Conservation (phyloP, 108 stramenopile species). For the Cyclotella cryptica region DNA sequence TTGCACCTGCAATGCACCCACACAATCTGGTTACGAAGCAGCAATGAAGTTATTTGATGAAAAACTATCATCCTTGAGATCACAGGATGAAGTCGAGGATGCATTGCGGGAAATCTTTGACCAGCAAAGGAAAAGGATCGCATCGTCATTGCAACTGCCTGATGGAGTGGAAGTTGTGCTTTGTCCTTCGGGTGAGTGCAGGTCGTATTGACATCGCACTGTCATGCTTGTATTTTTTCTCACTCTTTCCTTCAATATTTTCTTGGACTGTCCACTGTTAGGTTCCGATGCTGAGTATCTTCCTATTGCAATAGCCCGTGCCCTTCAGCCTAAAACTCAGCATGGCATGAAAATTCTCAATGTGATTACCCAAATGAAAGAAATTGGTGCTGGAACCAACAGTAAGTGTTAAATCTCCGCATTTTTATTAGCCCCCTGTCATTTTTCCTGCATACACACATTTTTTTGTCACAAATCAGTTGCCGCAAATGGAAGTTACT, state of each 20-base stretch:
- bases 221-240: neutral
- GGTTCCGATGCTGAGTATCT: slow-evolving; percentile 81
- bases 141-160: slow-evolving; percentile 55
- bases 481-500: slow-evolving; percentile 66
- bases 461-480: slow-evolving; percentile 28
- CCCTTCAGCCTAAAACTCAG: slow-evolving; percentile 48
- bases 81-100: slow-evolving; percentile 1
- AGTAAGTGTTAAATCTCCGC: neutral
- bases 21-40: slow-evolving; percentile 67
- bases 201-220: neutral
- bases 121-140: slow-evolving; percentile 59
- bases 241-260: neutral
- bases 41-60: slow-evolving; percentile 58
- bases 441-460: neutral
- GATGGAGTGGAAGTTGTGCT: slow-evolving; percentile 64
- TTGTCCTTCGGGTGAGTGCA: slow-evolving; percentile 43
- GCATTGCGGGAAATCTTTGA: slow-evolving; percentile 51
- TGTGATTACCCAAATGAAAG: slow-evolving; percentile 62
- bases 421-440: neutral
- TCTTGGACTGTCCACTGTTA: neutral
- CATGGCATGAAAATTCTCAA: slow-evolving; percentile 51
- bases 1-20: slow-evolving; percentile 78
- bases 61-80: neutral
- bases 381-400: slow-evolving; percentile 66
- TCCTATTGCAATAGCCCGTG: slow-evolving; percentile 69